phyloP scores from a whole-genome alignment of 495 filamentous ascomycete species.

The Penicillium daleae region DNA sequence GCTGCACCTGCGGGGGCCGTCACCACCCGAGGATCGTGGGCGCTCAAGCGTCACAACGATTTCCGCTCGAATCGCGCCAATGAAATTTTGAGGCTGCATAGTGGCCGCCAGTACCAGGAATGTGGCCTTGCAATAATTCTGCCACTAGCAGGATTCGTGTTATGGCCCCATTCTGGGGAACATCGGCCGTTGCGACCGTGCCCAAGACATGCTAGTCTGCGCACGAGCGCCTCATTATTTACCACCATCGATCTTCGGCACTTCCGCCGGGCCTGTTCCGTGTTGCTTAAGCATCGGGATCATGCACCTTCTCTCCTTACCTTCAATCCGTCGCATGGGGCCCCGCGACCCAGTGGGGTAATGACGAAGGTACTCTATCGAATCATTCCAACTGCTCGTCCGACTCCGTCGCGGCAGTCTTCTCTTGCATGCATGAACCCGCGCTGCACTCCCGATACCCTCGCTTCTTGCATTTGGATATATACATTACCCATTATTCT shows the following conservation, averaged over 20 bases:
- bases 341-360: slow-evolving; percentile 5
- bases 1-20: slow-evolving; percentile 29
- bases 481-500: slow-evolving; percentile 17
- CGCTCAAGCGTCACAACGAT: slow-evolving; percentile 14
- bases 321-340: neutral
- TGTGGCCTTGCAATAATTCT: slow-evolving; percentile 16
- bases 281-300: slow-evolving; percentile 1
- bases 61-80: slow-evolving; percentile 22
- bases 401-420: neutral
- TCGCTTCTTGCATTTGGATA: slow-evolving; percentile 11
- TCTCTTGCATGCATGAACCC: slow-evolving; percentile 11
- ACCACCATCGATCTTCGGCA: neutral
- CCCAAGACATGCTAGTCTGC: slow-evolving; percentile 20
- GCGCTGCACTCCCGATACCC: slow-evolving; percentile 8
- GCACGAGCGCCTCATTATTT: slow-evolving; percentile 11
- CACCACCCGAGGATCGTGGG: slow-evolving; percentile 21
- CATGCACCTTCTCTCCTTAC: slow-evolving; percentile 2
- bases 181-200: slow-evolving; percentile 21
- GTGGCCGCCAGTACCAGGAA: slow-evolving; percentile 11
- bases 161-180: slow-evolving; percentile 8
- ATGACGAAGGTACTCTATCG: neutral
- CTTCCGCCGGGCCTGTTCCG: slow-evolving; percentile 6
- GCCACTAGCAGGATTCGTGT: slow-evolving; percentile 15
- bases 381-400: slow-evolving; percentile 4
- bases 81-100: slow-evolving; percentile 16